Percentiles rank a stretch among this genome's conserved stretches.
Conservation (phyloP, 768 basidiomycete genomes). For the Gloeopeniophorella convolvens region DNA sequence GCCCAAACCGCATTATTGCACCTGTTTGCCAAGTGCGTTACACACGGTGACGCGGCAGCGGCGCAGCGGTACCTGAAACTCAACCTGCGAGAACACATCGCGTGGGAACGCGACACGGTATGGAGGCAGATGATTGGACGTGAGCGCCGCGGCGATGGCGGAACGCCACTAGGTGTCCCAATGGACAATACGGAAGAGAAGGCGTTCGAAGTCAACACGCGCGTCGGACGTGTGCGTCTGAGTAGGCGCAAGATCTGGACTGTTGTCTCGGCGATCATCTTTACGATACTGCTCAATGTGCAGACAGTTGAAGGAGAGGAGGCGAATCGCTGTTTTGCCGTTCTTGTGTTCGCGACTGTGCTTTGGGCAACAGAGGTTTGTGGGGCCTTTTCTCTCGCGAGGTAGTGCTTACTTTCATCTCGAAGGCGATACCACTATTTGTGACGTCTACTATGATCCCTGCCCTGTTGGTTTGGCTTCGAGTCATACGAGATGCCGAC, state of each 20-base stretch:
- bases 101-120: conserved; percentile 96
- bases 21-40: conserved; percentile 82
- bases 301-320: conserved; percentile 52
- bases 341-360: conserved; percentile 84
- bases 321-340: conserved; percentile 86
- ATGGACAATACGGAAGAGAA: conserved; percentile 34
- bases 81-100: conserved; percentile 87
- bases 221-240: conserved; percentile 58
- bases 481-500: conserved; percentile 62
- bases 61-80: conserved; percentile 81
- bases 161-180: conserved; percentile 24
- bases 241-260: conserved; percentile 58
- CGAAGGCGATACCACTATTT: conserved; percentile 92
- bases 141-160: conserved; percentile 58
- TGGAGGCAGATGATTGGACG: conserved; percentile 94
- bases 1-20: conserved; percentile 54
- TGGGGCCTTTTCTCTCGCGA: not conserved
- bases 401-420: not conserved
- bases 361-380: conserved; percentile 95
- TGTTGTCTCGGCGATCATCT: conserved; percentile 47
- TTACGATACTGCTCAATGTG: conserved; percentile 56
- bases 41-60: conserved; percentile 54
- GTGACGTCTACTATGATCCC: conserved; percentile 94
- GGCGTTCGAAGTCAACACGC: conserved; percentile 49
- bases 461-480: conserved; percentile 76